Evolutionary conservation across 2,329 filamentous ascomycete genomes (phyloP), one percentile per base, ranked within the genome.

Genomic region (Zasmidium angulare): DNA sequence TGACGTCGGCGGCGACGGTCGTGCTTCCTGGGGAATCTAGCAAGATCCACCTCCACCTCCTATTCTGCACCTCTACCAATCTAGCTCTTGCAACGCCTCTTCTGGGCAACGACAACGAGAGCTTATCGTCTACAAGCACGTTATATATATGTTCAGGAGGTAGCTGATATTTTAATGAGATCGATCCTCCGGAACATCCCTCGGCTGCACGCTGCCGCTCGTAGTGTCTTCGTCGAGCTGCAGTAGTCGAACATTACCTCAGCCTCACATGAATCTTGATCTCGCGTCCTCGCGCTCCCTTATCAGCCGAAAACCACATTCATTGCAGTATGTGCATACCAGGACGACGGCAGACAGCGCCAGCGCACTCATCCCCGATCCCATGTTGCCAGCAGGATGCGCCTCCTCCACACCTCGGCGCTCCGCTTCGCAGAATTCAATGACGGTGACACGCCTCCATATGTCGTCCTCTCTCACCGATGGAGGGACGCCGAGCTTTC

Each of bases 381-480:
- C 12, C 9, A 43, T 43, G 36, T 4, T 17, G 14, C n/a, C n/a
- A 19, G 7, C 6, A 43, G 3, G 3, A 60, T 60, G 58, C 58
- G 59, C 10, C 56, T 61, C 14, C 24, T 61, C 6, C 53, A 61
- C 46, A 50, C 56, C 19, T 17, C 46, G 17, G 53, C 40, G 6
- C 26, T 59, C 10, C 19, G 48, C 24, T 50, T 58, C 19, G 14
- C 43, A 20, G 59, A 59, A 2, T 61, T 61, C 56, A 36, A 26
- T 19, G 50, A 53, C 24, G 51, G 31, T 23, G 40, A 50, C 6
- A 49, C 54, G 23, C 59, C 55, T 23, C 46, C 43, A 17, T 61
- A 61, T 29, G 56, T 50, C 24, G 59, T 61, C 14, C 22, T 59
- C 6, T 61, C 59, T 22, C 59, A 61, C 47, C 47, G 48, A 11